A percentile compares a stretch with the other conserved stretches of the same genome.
These are phyloP conservation scores for Plantago coronopus DNA, from an alignment of 305 asterid genomes.

Conservation along the genomic window DNA sequence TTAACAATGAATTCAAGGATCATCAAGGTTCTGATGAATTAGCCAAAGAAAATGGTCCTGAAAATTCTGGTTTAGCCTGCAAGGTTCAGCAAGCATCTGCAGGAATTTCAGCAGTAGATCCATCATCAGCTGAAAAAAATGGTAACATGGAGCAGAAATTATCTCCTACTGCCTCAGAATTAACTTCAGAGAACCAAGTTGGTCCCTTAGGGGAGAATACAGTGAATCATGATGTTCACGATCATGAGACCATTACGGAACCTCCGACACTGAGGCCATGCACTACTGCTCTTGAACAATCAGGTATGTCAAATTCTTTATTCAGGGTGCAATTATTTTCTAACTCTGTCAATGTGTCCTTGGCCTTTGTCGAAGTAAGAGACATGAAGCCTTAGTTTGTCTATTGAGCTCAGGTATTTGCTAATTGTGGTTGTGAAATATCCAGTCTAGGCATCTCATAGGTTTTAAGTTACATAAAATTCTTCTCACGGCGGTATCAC, in stretches of 20 bases:
- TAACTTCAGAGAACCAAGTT: constrained; percentile 36
- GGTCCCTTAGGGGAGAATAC: constrained; percentile 28
- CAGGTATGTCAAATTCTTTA: constrained; percentile 29
- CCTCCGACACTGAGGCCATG: constrained; percentile 46
- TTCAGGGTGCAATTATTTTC: constrained; percentile 29
- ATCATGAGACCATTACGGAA: constrained; percentile 29
- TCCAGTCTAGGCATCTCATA: constrained; percentile 3
- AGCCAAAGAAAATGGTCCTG: constrained; percentile 31
- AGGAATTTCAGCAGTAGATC: constrained; percentile 31
- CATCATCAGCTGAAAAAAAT: constrained; percentile 25
- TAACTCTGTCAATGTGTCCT: constrained; percentile 31
- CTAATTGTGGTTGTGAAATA: constrained; percentile 16
- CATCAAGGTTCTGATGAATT: constrained; percentile 31
- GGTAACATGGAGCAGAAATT: constrained; percentile 28
- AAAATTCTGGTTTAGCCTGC: constrained; percentile 35
- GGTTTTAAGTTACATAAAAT: no score
- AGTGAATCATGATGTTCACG: constrained; percentile 28
- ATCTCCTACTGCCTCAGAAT: constrained; percentile 28
- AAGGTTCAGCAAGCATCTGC: constrained; percentile 33
- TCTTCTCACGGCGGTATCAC: no score
- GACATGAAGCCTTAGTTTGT: constrained; percentile 46
- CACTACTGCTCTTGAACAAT: constrained; percentile 36
- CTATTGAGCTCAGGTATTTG: constrained; percentile 21
- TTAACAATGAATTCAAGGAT: constrained; percentile 29
- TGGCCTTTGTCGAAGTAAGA: constrained; percentile 32